Evolutionary conservation across 1,284 basidiomycete genomes (phyloP), one percentile per base, ranked within the genome.

Genomic region (Malassezia arunalokei): DNA sequence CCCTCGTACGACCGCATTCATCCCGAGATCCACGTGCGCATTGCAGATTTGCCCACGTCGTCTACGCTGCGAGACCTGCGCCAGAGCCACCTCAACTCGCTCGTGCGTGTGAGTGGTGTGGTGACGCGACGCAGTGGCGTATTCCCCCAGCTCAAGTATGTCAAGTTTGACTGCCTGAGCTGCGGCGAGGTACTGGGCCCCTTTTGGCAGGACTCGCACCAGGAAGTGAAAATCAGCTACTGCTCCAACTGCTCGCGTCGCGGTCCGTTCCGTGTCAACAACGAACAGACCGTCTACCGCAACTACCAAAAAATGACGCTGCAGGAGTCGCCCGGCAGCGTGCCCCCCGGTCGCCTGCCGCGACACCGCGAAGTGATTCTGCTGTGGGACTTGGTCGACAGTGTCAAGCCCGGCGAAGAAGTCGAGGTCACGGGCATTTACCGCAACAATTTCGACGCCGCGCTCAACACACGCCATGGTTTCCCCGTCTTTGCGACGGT

Each of bases 251-350:
- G 94, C 74, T 85, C 91, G 74, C 82, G 84, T 60, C 87, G 87
- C 67, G 94, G 94, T 0, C 94, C 92, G 2, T 99, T 98, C 77
- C 80, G 82, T 1, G 85, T 99, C 71, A 99, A 98, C 73, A 92
- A 90, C 32, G 91, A 96, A 72, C 89, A 98, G 86, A 99, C 94
- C 0, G 84, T 99, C 3, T 99, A 98, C 75, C 81, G 94, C 53
- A 99, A 98, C 75, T 98, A 94, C 74, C 94, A 99, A 74, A 95
- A 89, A 76, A 87, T 98, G 87, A 96, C 92, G 3, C 76, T 99
- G 40, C 92, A 99, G 71, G 94, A 99, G 74, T 91, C 89, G 11
- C 92, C 92, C n/a, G 94, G 92, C 2, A 89, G 87, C 3, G 92
- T 99, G 3, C 94, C 92, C 45, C 90, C 92, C 14, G 92, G 92